phyloP scores from a whole-genome alignment of 1,284 basidiomycete genomes.

The Cryptococcus deneoformans region DNA sequence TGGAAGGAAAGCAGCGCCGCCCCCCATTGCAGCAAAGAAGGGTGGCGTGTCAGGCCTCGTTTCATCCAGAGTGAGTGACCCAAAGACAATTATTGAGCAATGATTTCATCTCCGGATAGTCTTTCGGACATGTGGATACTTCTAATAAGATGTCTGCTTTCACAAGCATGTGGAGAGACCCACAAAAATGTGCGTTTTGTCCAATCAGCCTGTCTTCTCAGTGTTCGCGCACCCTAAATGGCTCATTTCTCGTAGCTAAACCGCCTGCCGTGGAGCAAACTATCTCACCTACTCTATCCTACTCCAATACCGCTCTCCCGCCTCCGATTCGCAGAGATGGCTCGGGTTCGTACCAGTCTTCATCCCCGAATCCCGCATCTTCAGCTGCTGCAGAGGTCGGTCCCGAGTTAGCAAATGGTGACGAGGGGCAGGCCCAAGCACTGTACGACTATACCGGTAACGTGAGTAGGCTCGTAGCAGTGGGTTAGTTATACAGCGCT shows the following conservation, averaged over 20 bases:
- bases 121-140: constrained; percentile 37
- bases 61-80: constrained; percentile 16
- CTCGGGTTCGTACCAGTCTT: constrained; percentile 5
- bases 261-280: not conserved
- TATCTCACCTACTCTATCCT: constrained; percentile 14
- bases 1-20: constrained; percentile 7
- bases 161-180: constrained; percentile 40
- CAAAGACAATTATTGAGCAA: not conserved
- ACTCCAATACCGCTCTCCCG: constrained; percentile 11
- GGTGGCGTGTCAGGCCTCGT: constrained; percentile 22
- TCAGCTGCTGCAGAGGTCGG: not conserved
- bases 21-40: constrained; percentile 21
- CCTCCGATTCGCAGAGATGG: constrained; percentile 17
- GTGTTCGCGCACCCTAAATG: not conserved
- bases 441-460: constrained; percentile 41
- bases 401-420: not conserved
- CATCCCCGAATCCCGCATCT: not conserved
- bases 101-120: constrained; percentile 7
- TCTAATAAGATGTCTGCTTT: constrained; percentile 28
- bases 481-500: constrained; percentile 3
- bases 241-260: not conserved
- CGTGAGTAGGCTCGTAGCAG: constrained; percentile 17
- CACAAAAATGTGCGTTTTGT: constrained; percentile 24
- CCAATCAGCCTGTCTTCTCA: not conserved
- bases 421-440: constrained; percentile 34